Percentiles rank a stretch among this genome's conserved stretches.
Conservation (phyloP, 345 rosid species). For the Boechera retrofracta region DNA sequence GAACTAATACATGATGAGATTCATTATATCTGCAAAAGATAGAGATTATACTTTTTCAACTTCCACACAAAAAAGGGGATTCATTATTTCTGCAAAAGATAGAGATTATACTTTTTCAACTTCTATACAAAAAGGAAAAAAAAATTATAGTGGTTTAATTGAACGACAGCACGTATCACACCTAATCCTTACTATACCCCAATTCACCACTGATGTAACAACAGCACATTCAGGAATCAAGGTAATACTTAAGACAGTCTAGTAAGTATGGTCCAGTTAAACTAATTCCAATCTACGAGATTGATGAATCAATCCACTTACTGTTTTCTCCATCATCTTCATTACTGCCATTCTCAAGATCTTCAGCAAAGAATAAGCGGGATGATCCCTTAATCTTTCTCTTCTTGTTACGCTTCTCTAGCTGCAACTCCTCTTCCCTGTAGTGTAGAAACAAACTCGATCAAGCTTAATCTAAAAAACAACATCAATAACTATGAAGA, state of each 20-base stretch:
- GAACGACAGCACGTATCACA: constrained; percentile 12
- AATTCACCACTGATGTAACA: neutral
- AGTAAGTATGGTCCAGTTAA: neutral
- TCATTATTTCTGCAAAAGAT: neutral
- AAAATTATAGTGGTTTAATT: neutral
- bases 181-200: neutral
- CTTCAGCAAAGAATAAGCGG: constrained; percentile 84
- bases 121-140: neutral
- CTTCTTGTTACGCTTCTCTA: no score
- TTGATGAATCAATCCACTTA: constrained; percentile 44
- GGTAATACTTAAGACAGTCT: neutral
- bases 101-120: neutral
- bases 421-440: no score
- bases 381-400: constrained; percentile 42
- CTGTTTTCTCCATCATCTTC: constrained; percentile 67
- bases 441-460: no score
- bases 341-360: constrained; percentile 76
- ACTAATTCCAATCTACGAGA: constrained; percentile 5
- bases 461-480: no score
- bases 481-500: no score
- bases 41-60: neutral
- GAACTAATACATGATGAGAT: neutral
- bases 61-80: neutral
- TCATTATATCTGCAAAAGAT: neutral
- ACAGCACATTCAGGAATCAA: neutral